Evolutionary conservation across 1,139 yeast species (phyloP), one percentile per base, ranked within the genome.

Genomic region (Groenewaldozyma sp.): DNA sequence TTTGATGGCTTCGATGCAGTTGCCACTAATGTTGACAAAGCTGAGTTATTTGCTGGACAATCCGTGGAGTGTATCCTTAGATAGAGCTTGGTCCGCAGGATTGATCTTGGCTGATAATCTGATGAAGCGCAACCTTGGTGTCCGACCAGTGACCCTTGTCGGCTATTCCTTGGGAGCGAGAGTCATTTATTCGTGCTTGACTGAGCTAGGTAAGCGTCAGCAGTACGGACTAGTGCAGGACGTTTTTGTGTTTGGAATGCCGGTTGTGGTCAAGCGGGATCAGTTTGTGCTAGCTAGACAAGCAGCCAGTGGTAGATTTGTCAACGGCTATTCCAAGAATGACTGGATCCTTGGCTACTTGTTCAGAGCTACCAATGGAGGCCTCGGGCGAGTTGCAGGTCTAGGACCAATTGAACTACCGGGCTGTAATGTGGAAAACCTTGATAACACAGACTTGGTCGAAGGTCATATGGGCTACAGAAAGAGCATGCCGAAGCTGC

Each of bases 391-490:
- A 13, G 93, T 93, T 37, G 93, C 93, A 6, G 99, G 99, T 0
- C 68, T 93, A 31, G 78, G 95, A 0, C 80, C 91, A 1, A 72
- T 88, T 31, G 78, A 75, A 34, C 10, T 29, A 14, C 18, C 33
- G 7, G 38, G 35, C 10, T 34, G 31, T 18, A 62, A 43, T 20
- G 68, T 88, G 32, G 95, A 87, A 47, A 91, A 88, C 57, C 70
- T 82, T 45, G 94, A 93, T 57, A 82, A 93, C 50, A 84, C 97
- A 0, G 87, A 80, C 14, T 55, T 72, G 38, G 95, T 91, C 2
- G 91, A 82, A 45, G 98, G 98, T 0, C 99, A 93, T 63, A 86
- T 93, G 96, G 83, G 84, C 4, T 93, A 93, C 61, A 82, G 98
- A 66, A 82, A 81, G 47, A 88, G 87, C 10, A 86, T 93, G 70